These are phyloP conservation scores for Lichtheimia corymbifera DNA, from an alignment of 371 early-diverging fungal species.

Conservation along the genomic window DNA sequence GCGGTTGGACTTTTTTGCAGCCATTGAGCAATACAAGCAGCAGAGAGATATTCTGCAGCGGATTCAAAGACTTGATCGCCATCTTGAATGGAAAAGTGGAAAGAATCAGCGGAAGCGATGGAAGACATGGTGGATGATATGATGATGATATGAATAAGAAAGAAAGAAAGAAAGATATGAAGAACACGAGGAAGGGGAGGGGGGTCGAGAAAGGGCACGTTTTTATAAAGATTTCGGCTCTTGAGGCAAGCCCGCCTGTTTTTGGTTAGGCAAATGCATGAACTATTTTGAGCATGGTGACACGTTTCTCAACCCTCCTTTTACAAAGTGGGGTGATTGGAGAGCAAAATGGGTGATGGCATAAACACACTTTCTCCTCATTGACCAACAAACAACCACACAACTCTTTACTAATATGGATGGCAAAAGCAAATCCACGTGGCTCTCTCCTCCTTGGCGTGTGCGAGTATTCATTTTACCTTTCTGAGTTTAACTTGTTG, in stretches of 20 bases:
- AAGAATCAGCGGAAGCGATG: constrained; percentile 1
- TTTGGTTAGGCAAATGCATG: constrained; percentile 7
- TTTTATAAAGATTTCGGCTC: background rate
- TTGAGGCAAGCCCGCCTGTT: background rate
- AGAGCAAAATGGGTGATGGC: background rate
- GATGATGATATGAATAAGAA: background rate
- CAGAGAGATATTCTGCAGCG: constrained; percentile 26
- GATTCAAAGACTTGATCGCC: constrained; percentile 37
- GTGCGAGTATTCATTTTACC: background rate
- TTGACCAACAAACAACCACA: background rate
- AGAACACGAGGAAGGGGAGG: background rate
- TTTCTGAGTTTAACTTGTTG: background rate
- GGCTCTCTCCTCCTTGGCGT: background rate
- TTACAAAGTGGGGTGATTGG: background rate
- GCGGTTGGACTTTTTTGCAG: constrained; percentile 41
- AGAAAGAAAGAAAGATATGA: background rate
- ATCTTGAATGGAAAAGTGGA: constrained; percentile 36
- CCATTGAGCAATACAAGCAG: constrained; percentile 39
- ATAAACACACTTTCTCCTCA: background rate
- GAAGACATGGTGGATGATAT: constrained; percentile 1
- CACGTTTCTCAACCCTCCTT: constrained; percentile 8
- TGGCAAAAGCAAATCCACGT: too few species aligned
- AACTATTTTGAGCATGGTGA: constrained; percentile 11
- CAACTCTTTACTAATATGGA: too few species aligned
- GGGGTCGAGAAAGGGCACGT: background rate